These are phyloP conservation scores for Aspergillus eucalypticola DNA, from an alignment of 2,329 filamentous ascomycete species.

Conservation along the genomic window DNA sequence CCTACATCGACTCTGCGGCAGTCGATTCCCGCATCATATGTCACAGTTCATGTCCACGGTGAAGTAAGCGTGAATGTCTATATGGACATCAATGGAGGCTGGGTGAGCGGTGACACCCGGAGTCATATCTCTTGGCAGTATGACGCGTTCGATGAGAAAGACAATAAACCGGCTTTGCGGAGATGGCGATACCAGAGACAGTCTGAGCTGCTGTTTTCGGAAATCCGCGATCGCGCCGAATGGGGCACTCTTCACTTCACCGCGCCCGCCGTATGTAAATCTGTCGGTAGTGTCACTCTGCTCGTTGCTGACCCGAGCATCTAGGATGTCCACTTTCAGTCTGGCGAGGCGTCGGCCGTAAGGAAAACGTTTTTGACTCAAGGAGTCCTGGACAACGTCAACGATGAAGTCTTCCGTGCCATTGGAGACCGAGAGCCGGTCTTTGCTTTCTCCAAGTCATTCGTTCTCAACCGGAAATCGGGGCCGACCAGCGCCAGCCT, in stretches of 20 bases:
- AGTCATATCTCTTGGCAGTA: slow-evolving; percentile 72
- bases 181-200: slow-evolving; percentile 46
- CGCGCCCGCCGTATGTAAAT: slow-evolving; percentile 56
- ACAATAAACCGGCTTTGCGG: slow-evolving; percentile 43
- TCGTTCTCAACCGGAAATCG: slow-evolving; percentile 51
- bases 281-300: background rate
- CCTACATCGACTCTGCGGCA: slow-evolving; percentile 78
- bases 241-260: slow-evolving; percentile 82
- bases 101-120: slow-evolving; percentile 74
- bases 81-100: slow-evolving; percentile 71
- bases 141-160: slow-evolving; percentile 45
- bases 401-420: slow-evolving; percentile 66
- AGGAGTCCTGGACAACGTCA: slow-evolving; percentile 64
- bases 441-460: slow-evolving; percentile 73
- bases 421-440: slow-evolving; percentile 79
- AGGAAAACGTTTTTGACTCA: slow-evolving; percentile 69
- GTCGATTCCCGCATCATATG: slow-evolving; percentile 77
- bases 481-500: slow-evolving; percentile 54
- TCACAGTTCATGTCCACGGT: slow-evolving; percentile 70
- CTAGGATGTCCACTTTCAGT: slow-evolving; percentile 65
- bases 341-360: slow-evolving; percentile 66
- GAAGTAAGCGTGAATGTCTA: slow-evolving; percentile 64
- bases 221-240: slow-evolving; percentile 72
- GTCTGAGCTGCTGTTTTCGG: slow-evolving; percentile 69
- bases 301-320: slow-evolving; percentile 15